phyloP scores from a whole-genome alignment of 768 basidiomycete genomes.

The Saitozyma podzolica region DNA sequence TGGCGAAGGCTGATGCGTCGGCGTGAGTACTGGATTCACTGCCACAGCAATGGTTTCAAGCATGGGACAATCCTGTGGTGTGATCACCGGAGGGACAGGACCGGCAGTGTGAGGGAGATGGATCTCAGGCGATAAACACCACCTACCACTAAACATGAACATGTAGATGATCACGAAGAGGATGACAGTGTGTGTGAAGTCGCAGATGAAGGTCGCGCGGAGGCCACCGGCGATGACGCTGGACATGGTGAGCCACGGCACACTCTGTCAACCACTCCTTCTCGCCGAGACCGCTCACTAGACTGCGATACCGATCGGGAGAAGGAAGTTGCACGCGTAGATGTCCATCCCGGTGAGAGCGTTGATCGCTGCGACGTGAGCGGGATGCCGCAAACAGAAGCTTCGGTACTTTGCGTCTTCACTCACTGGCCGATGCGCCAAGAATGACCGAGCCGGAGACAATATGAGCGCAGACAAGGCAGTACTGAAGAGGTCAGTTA shows the following conservation, averaged over 20 bases:
- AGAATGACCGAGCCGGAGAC: slow-evolving; percentile 60
- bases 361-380: slow-evolving; percentile 48
- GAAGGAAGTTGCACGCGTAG: slow-evolving; percentile 57
- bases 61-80: no score
- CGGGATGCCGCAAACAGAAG: background rate
- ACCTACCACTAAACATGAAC: slow-evolving; percentile 50
- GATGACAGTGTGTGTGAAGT: slow-evolving; percentile 56
- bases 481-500: slow-evolving; percentile 51
- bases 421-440: slow-evolving; percentile 55
- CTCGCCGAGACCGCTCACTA: slow-evolving; percentile 36
- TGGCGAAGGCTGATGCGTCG: slow-evolving; percentile 23
- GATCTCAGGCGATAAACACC: background rate
- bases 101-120: background rate
- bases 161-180: slow-evolving; percentile 54
- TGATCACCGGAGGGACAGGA: no score
- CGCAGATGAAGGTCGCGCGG: slow-evolving; percentile 48
- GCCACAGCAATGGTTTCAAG: no score
- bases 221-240: slow-evolving; percentile 24
- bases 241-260: background rate
- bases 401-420: no score
- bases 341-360: slow-evolving; percentile 58
- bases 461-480: slow-evolving; percentile 59
- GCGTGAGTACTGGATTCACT: no score
- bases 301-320: slow-evolving; percentile 57
- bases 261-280: background rate